A percentile compares a stretch with the other conserved stretches of the same genome.
Evolutionary conservation across 1,139 yeast species (phyloP).

Genomic region (Eremothecium sinecaudum): DNA sequence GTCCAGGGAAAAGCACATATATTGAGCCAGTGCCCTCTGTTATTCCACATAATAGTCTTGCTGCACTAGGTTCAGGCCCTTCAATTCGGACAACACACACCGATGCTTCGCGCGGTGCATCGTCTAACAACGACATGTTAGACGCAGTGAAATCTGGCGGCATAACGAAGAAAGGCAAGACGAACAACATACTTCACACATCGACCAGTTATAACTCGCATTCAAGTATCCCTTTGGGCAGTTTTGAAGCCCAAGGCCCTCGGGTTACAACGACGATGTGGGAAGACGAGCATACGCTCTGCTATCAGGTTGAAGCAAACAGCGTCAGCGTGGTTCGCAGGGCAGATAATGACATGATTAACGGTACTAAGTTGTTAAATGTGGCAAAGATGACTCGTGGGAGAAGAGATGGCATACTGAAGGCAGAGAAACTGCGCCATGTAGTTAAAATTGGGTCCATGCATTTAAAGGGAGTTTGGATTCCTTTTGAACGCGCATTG

Average conservation of each 20-base stretch:
- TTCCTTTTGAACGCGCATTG: constrained; percentile 87
- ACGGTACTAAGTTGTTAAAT: constrained; percentile 85
- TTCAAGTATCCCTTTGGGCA: neutral
- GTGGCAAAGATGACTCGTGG: constrained; percentile 96
- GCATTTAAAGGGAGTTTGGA: constrained; percentile 98
- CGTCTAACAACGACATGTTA: neutral
- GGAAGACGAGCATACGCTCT: constrained; percentile 92
- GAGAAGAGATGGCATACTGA: constrained; percentile 85
- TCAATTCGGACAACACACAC: neutral
- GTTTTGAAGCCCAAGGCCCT: constrained; percentile 35
- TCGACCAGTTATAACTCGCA: neutral
- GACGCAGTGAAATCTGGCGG: neutral
- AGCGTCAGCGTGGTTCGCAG: constrained; percentile 87
- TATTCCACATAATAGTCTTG: constrained; percentile 3
- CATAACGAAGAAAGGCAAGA: constrained; percentile 1
- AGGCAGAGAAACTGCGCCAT: constrained; percentile 79
- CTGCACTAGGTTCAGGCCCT: neutral
- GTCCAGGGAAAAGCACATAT: neutral
- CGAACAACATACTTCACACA: neutral
- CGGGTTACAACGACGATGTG: constrained; percentile 91
- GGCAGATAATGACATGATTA: constrained; percentile 87
- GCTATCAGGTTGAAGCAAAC: constrained; percentile 92
- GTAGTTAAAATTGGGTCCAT: constrained; percentile 94
- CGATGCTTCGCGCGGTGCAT: neutral
- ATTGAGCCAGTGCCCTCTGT: constrained; percentile 2